phyloP scores from a whole-genome alignment of 208 protist genomes.

The Tritrichomonas foetus region DNA sequence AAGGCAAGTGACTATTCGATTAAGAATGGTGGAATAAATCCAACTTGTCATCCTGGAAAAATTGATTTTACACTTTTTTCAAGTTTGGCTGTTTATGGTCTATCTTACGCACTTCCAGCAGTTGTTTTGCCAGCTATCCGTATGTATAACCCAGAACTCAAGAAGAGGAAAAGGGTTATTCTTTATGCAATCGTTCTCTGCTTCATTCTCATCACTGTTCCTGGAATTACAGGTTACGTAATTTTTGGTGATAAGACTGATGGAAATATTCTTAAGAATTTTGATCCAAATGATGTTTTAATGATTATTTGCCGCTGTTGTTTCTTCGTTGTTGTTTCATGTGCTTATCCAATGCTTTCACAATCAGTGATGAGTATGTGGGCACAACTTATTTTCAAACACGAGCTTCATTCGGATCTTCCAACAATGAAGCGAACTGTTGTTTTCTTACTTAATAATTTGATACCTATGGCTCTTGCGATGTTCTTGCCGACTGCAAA shows the following conservation, averaged over 20 bases:
- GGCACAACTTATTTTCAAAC: background rate
- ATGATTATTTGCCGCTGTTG: background rate
- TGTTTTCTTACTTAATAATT: background rate
- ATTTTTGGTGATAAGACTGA: background rate
- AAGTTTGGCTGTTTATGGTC: background rate
- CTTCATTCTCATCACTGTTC: background rate
- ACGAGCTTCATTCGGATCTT: background rate
- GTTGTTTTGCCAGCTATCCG: background rate
- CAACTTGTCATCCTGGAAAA: background rate
- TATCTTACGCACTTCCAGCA: background rate
- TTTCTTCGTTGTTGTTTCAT: background rate
- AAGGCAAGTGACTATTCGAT: background rate
- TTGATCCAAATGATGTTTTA: background rate
- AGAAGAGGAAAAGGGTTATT: background rate
- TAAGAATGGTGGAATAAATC: background rate
- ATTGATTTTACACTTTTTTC: background rate
- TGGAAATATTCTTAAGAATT: background rate
- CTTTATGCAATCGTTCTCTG: background rate
- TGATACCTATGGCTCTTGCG: background rate
- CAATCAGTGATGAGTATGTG: background rate
- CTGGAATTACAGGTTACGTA: background rate
- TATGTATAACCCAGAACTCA: background rate
- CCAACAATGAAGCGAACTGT: background rate
- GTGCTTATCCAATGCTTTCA: conserved; percentile 7
- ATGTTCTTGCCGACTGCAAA: background rate